These are phyloP conservation scores for Saccharomycopsis amapae DNA, from an alignment of 805 yeast species.

Conservation along the genomic window DNA sequence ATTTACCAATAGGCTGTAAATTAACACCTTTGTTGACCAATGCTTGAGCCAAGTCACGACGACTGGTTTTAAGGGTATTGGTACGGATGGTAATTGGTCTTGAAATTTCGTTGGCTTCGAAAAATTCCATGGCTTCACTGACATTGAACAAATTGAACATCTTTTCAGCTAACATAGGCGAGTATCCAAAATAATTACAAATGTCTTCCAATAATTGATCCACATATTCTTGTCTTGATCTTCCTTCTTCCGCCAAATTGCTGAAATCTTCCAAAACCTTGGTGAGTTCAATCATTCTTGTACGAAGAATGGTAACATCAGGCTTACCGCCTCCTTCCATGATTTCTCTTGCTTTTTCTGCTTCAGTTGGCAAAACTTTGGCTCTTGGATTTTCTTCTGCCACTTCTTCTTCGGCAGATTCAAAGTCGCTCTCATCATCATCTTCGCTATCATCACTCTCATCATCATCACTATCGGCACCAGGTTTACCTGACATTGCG, in stretches of 20 bases:
- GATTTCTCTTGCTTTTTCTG: constrained; percentile 48
- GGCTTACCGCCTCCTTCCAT: constrained; percentile 47
- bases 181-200: constrained; percentile 89
- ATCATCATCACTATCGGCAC: constrained; percentile 27
- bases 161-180: constrained; percentile 88
- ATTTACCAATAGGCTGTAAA: constrained; percentile 90
- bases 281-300: constrained; percentile 92
- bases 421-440: constrained; percentile 29
- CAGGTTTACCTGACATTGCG: not conserved
- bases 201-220: constrained; percentile 78
- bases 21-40: constrained; percentile 95
- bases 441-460: constrained; percentile 32
- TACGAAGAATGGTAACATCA: constrained; percentile 76
- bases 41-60: constrained; percentile 93
- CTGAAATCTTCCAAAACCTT: constrained; percentile 89
- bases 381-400: constrained; percentile 50
- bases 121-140: constrained; percentile 94
- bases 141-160: constrained; percentile 88
- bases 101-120: constrained; percentile 96
- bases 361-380: constrained; percentile 62
- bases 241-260: constrained; percentile 75
- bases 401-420: constrained; percentile 24
- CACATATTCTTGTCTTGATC: constrained; percentile 75
- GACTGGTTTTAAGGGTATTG: constrained; percentile 89
- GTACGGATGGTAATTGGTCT: constrained; percentile 97